phyloP scores from a whole-genome alignment of 306 rosid genomes.

The Gleditsia sinensis region DNA sequence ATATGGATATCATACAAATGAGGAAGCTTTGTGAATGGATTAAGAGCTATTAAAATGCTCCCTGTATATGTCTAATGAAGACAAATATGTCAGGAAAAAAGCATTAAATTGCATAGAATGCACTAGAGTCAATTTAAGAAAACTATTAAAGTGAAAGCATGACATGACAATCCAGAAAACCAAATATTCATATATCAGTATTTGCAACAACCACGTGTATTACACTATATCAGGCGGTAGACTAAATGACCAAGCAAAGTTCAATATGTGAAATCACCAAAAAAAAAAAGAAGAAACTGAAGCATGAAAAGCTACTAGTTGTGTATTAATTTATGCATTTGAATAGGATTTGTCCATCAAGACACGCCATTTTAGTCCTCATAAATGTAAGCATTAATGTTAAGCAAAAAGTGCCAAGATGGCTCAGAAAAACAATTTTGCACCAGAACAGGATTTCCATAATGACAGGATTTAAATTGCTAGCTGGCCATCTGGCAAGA shows the following conservation, averaged over 20 bases:
- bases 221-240: background rate
- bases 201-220: background rate
- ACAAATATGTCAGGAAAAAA: slow-evolving; percentile 28
- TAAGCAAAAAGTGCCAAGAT: slow-evolving; percentile 17
- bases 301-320: slow-evolving; percentile 2
- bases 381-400: slow-evolving; percentile 9
- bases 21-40: slow-evolving; percentile 97
- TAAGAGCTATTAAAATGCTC: slow-evolving; percentile 93
- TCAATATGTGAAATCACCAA: slow-evolving; percentile 9
- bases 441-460: too few species aligned
- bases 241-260: slow-evolving; percentile 2
- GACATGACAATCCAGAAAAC: background rate
- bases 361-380: slow-evolving; percentile 10
- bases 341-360: slow-evolving; percentile 15
- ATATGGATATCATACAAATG: slow-evolving; percentile 86
- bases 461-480: background rate
- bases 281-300: slow-evolving; percentile 3
- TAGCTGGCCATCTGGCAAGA: background rate
- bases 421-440: too few species aligned
- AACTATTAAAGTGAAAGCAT: background rate
- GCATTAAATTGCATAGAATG: slow-evolving; percentile 2
- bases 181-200: background rate
- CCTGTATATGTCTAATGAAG: slow-evolving; percentile 86
- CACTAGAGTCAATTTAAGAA: background rate
- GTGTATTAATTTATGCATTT: background rate